Evolutionary conservation across 1,284 basidiomycete genomes (phyloP).

Genomic region (Schizophyllum commune): DNA sequence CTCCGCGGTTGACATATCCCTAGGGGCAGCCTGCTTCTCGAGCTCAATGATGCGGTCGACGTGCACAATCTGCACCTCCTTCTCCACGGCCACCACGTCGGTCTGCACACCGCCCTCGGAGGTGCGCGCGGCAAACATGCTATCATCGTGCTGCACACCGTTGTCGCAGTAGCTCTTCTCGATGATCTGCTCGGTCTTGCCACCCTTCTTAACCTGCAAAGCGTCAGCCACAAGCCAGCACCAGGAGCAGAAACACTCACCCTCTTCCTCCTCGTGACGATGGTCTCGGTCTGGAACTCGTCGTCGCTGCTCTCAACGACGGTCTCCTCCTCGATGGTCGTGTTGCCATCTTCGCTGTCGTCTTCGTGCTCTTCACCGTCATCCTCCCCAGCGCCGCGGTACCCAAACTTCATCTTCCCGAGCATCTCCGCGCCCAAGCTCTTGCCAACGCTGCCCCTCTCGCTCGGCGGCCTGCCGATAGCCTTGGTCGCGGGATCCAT

Average conservation of each 20-base stretch:
- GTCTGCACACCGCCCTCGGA: slow-evolving; percentile 34
- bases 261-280: slow-evolving; percentile 71
- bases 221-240: slow-evolving; percentile 6
- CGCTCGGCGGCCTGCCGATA: slow-evolving; percentile 39
- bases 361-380: slow-evolving; percentile 27
- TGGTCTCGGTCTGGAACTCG: slow-evolving; percentile 73
- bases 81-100: slow-evolving; percentile 26
- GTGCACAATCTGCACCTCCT: slow-evolving; percentile 32
- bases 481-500: slow-evolving; percentile 7
- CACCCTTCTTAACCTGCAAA: slow-evolving; percentile 46
- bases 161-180: slow-evolving; percentile 66
- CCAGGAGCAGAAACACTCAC: slow-evolving; percentile 30
- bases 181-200: slow-evolving; percentile 38
- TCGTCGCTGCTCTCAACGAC: slow-evolving; percentile 50
- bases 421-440: slow-evolving; percentile 75
- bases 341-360: slow-evolving; percentile 39
- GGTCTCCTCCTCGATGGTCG: slow-evolving; percentile 22
- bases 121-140: slow-evolving; percentile 38
- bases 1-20: too few relatives aligned
- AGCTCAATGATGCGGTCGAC: slow-evolving; percentile 22
- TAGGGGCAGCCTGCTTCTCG: slow-evolving; percentile 17
- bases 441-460: slow-evolving; percentile 50
- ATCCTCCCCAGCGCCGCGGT: slow-evolving; percentile 38
- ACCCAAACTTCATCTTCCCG: too few relatives aligned
- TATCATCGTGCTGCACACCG: slow-evolving; percentile 55